Percentiles rank a stretch among this genome's conserved stretches.
phyloP scores from a whole-genome alignment of 2,329 filamentous ascomycete species.

The Venturia carpophila region DNA sequence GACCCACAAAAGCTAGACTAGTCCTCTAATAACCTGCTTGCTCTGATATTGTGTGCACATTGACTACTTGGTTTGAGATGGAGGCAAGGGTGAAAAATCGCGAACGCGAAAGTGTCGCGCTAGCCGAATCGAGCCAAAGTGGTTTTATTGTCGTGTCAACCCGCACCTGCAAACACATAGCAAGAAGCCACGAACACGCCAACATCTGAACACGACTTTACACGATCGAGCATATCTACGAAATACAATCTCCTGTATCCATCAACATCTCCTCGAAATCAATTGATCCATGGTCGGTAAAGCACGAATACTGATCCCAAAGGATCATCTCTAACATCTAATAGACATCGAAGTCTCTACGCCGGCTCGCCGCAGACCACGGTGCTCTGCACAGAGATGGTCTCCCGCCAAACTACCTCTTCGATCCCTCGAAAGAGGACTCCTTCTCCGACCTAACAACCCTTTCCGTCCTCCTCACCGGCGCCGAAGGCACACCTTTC shows the following conservation, averaged over 20 bases:
- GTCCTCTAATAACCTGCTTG: not conserved
- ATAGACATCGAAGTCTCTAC: slow-evolving; percentile 45
- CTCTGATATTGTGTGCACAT: not conserved
- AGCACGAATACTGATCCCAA: not conserved
- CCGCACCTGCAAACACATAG: not conserved
- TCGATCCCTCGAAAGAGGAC: slow-evolving; percentile 33
- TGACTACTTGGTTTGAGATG: too few relatives aligned
- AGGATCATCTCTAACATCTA: not conserved
- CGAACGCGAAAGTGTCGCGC: not conserved
- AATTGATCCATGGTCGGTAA: not conserved
- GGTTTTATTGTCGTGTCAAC: slow-evolving; percentile 6
- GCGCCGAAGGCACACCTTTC: slow-evolving; percentile 54
- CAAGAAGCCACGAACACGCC: not conserved
- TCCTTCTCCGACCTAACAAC: slow-evolving; percentile 48
- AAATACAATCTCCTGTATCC: not conserved
- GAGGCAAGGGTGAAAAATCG: not conserved
- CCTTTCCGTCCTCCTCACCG: slow-evolving; percentile 51
- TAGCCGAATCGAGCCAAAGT: not conserved
- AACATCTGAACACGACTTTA: not conserved
- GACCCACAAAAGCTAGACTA: slow-evolving; percentile 5
- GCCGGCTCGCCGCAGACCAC: slow-evolving; percentile 54
- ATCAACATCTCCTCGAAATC: not conserved
- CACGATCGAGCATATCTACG: not conserved
- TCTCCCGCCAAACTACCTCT: slow-evolving; percentile 56
- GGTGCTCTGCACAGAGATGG: slow-evolving; percentile 46